Conservation (phyloP, 208 protist species). For the Wallacemonas collosoma region DNA sequence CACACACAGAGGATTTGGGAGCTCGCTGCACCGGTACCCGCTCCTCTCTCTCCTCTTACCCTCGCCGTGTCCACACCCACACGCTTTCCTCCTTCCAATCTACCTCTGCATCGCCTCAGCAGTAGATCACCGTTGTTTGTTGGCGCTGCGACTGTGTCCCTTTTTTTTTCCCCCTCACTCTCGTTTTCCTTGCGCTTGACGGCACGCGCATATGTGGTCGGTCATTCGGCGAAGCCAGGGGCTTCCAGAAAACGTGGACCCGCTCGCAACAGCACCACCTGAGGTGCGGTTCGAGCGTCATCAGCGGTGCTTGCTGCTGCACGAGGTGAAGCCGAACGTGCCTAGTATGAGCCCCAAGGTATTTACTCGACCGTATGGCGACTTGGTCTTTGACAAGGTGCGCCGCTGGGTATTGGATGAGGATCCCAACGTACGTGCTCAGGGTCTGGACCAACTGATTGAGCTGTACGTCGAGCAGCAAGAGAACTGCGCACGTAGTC, state of each 20-base stretch:
- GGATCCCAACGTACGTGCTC: conserved; percentile 42
- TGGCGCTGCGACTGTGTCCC: neutral
- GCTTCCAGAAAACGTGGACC: conserved; percentile 29
- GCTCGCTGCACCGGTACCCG: no score
- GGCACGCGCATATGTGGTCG: conserved; percentile 52
- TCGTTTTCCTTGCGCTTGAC: neutral
- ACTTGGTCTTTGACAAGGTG: conserved; percentile 72
- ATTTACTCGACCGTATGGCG: conserved; percentile 68
- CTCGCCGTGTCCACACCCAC: no score
- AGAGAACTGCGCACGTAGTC: conserved; percentile 60
- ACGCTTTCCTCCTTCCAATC: no score
- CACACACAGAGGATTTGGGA: no score
- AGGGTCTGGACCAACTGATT: conserved; percentile 68
- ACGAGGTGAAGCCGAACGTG: conserved; percentile 67
- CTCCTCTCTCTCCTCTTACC: no score
- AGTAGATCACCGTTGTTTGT: neutral
- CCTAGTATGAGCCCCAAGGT: conserved; percentile 60
- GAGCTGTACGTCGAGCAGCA: conserved; percentile 73
- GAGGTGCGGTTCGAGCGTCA: conserved; percentile 39
- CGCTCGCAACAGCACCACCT: conserved; percentile 10
- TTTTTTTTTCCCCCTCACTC: neutral
- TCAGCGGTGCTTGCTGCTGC: conserved; percentile 72
- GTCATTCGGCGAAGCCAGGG: conserved; percentile 74
- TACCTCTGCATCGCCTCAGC: neutral
- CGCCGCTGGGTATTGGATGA: conserved; percentile 70